phyloP scores from a whole-genome alignment of 352 stramenopile genomes.

The Phytophthora pluvialis region DNA sequence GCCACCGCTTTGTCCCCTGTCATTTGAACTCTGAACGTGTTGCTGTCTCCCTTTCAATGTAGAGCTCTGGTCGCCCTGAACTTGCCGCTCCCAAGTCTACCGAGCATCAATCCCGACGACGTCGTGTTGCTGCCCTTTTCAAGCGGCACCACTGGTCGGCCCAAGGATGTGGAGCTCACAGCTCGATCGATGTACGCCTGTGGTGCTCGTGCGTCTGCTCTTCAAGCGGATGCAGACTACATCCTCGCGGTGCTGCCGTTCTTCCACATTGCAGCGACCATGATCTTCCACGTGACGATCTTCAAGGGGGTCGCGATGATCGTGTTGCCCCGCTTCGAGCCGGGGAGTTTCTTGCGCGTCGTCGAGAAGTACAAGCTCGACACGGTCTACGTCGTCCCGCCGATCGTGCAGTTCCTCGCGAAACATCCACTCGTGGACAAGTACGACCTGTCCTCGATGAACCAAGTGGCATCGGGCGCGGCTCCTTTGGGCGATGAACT shows the following conservation, averaged over 20 bases:
- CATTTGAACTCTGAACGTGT: not conserved
- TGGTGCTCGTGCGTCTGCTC: conserved; percentile 56
- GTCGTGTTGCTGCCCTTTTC: conserved; percentile 86
- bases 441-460: conserved; percentile 84
- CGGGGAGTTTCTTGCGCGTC: conserved; percentile 84
- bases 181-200: conserved; percentile 81
- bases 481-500: conserved; percentile 82
- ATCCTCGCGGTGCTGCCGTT: conserved; percentile 87
- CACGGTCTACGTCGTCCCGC: conserved; percentile 68
- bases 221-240: conserved; percentile 38
- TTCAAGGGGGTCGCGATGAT: conserved; percentile 83
- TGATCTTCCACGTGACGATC: conserved; percentile 82
- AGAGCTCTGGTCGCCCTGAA: conserved; percentile 26
- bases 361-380: conserved; percentile 64
- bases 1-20: not conserved
- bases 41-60: conserved; percentile 17
- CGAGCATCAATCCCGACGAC: conserved; percentile 22
- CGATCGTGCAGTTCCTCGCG: conserved; percentile 74
- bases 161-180: conserved; percentile 90
- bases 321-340: conserved; percentile 91
- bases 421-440: conserved; percentile 89
- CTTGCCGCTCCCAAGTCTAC: conserved; percentile 21
- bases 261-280: conserved; percentile 94
- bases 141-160: conserved; percentile 89
- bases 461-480: conserved; percentile 71